A percentile compares a stretch with the other conserved stretches of the same genome.
Conservation (phyloP, 768 basidiomycete genomes). For the Asterophora lycoperdoides region DNA sequence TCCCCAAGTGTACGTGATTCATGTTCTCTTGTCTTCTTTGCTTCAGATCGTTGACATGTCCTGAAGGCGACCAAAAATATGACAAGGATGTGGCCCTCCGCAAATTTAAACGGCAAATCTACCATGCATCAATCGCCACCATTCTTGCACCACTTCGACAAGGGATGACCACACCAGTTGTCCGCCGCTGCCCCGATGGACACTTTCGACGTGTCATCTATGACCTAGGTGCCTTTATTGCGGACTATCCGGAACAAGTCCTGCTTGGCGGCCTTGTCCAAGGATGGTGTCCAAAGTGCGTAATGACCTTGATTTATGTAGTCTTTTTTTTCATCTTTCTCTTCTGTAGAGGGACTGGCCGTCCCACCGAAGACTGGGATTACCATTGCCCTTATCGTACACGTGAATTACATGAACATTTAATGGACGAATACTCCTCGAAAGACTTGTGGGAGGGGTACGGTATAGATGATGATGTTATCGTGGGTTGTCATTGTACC, state of each 20-base stretch:
- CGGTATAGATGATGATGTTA: constrained; percentile 23
- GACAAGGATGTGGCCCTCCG: constrained; percentile 7
- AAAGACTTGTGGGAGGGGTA: constrained; percentile 22
- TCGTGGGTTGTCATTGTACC: constrained; percentile 15
- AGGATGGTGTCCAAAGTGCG: constrained; percentile 16
- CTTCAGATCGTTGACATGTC: neutral
- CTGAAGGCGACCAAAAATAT: neutral
- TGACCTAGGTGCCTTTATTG: constrained; percentile 30
- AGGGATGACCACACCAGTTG: constrained; percentile 21
- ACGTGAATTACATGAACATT: constrained; percentile 7
- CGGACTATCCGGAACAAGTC: constrained; percentile 36
- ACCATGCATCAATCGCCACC: constrained; percentile 18
- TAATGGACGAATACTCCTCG: constrained; percentile 16
- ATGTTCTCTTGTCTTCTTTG: neutral
- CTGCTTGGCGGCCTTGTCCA: constrained; percentile 23
- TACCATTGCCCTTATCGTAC: constrained; percentile 5
- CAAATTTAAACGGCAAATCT: constrained; percentile 18
- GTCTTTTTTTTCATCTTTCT: constrained; percentile 9
- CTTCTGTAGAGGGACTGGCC: constrained; percentile 22
- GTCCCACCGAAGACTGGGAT: constrained; percentile 20
- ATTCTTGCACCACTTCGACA: constrained; percentile 18
- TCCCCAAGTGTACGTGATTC: constrained; percentile 7
- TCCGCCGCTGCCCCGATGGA: constrained; percentile 29
- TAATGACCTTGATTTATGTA: constrained; percentile 19
- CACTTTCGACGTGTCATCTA: constrained; percentile 26